Percentiles rank a stretch among this genome's conserved stretches.
phyloP scores from a whole-genome alignment of 176 grass and related monocot genomes.

The Lolium rigidum region DNA sequence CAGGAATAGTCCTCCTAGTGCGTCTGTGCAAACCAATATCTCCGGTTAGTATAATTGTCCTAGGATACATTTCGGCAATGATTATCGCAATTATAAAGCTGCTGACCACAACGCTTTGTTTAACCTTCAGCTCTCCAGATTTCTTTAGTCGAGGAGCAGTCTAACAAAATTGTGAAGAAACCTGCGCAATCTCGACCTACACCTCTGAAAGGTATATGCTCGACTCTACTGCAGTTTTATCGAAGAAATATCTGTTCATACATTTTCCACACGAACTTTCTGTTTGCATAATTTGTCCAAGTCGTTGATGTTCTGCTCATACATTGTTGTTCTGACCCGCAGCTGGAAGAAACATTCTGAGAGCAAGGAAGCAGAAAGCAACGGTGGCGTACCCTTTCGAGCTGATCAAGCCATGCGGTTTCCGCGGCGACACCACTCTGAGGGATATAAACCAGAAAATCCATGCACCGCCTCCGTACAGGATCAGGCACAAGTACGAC shows the following conservation, averaged over 20 bases:
- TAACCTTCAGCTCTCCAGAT: slow-evolving; percentile 45
- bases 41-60: slow-evolving; percentile 53
- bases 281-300: background rate
- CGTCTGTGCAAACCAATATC: slow-evolving; percentile 42
- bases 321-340: background rate
- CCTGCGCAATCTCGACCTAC: slow-evolving; percentile 39
- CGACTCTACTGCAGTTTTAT: background rate
- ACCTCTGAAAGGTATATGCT: slow-evolving; percentile 50
- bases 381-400: slow-evolving; percentile 80
- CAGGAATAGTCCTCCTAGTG: slow-evolving; percentile 60
- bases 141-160: slow-evolving; percentile 44
- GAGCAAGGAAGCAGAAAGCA: slow-evolving; percentile 57
- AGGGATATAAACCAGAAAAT: slow-evolving; percentile 83
- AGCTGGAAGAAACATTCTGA: slow-evolving; percentile 67
- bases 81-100: background rate
- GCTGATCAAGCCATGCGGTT: slow-evolving; percentile 81
- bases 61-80: background rate
- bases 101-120: slow-evolving; percentile 22
- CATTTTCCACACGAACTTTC: background rate
- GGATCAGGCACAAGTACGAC: slow-evolving; percentile 71
- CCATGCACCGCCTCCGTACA: slow-evolving; percentile 64
- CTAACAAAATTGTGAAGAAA: slow-evolving; percentile 43
- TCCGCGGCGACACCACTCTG: slow-evolving; percentile 63
- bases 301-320: background rate
- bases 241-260: background rate